Evolutionary conservation across 352 stramenopile genomes (phyloP).

Genomic region (Phytophthora capsici): DNA sequence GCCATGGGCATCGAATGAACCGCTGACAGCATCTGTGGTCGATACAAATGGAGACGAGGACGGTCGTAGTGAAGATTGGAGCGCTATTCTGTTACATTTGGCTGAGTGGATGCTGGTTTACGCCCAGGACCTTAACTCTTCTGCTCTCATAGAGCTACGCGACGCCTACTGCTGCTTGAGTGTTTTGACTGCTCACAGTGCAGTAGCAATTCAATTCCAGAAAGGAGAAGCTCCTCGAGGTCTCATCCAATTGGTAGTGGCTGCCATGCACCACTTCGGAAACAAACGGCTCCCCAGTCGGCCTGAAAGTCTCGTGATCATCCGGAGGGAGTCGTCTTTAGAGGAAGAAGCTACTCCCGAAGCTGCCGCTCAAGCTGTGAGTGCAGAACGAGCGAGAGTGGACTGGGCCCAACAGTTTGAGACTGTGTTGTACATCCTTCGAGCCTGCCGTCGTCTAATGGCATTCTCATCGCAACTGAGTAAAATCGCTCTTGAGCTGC

Average conservation of each 20-base stretch:
- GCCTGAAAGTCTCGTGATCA: constrained; percentile 35
- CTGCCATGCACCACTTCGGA: constrained; percentile 45
- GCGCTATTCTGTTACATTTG: constrained; percentile 48
- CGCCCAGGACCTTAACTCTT: constrained; percentile 47
- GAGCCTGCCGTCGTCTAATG: constrained; percentile 55
- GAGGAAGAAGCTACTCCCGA: background rate
- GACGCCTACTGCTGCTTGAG: constrained; percentile 55
- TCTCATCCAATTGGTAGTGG: constrained; percentile 55
- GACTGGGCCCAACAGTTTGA: constrained; percentile 28
- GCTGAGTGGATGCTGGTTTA: constrained; percentile 83
- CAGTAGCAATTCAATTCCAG: constrained; percentile 37
- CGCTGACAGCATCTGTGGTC: background rate
- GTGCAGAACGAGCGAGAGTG: constrained; percentile 3
- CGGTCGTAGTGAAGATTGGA: constrained; percentile 44
- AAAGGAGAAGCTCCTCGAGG: constrained; percentile 42
- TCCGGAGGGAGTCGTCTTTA: constrained; percentile 27
- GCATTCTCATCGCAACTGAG: constrained; percentile 42
- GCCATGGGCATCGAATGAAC: constrained; percentile 22
- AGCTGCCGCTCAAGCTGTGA: background rate
- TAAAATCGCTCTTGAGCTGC: constrained; percentile 44
- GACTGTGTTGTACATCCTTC: constrained; percentile 48
- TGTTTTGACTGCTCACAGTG: constrained; percentile 42
- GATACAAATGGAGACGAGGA: background rate
- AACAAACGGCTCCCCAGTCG: constrained; percentile 33
- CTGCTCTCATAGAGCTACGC: constrained; percentile 35